Evolutionary conservation across 169 alveolate species (phyloP).

Genomic region (Neospora caninum): DNA sequence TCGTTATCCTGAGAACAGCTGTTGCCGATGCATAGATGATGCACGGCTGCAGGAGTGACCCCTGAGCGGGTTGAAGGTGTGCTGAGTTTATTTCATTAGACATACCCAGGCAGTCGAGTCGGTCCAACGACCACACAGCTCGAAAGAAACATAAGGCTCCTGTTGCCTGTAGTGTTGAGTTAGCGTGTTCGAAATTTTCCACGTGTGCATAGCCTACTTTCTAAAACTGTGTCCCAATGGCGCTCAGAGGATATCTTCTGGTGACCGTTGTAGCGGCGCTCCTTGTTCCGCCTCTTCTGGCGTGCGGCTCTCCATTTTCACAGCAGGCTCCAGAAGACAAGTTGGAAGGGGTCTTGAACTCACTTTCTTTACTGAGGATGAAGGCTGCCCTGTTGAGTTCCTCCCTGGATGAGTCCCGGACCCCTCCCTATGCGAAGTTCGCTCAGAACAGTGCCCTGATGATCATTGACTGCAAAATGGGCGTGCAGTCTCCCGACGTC

Average conservation of each 20-base stretch:
- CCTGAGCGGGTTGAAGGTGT: too few species aligned
- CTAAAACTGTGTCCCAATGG: neutral
- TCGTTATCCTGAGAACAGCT: too few species aligned
- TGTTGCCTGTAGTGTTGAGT: too few species aligned
- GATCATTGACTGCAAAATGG: constrained; percentile 24
- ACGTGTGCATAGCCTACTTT: neutral
- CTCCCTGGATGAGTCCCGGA: neutral
- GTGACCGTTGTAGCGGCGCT: neutral
- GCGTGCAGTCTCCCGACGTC: neutral
- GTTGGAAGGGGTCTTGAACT: neutral
- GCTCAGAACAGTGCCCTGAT: constrained; percentile 10
- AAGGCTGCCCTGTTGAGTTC: constrained; percentile 1
- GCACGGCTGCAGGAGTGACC: too few species aligned
- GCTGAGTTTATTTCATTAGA: too few species aligned
- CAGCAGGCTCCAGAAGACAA: neutral
- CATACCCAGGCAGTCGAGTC: too few species aligned
- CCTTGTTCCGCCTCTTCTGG: neutral
- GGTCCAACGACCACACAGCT: too few species aligned
- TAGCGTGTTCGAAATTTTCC: too few species aligned
- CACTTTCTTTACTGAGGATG: neutral
- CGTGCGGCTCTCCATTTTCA: neutral
- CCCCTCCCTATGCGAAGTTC: neutral
- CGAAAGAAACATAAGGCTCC: too few species aligned
- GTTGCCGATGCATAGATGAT: too few species aligned
- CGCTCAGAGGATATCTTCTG: neutral